These are phyloP conservation scores for Aspergillus clavatus DNA, from an alignment of 2,329 filamentous ascomycete genomes.

Conservation along the genomic window DNA sequence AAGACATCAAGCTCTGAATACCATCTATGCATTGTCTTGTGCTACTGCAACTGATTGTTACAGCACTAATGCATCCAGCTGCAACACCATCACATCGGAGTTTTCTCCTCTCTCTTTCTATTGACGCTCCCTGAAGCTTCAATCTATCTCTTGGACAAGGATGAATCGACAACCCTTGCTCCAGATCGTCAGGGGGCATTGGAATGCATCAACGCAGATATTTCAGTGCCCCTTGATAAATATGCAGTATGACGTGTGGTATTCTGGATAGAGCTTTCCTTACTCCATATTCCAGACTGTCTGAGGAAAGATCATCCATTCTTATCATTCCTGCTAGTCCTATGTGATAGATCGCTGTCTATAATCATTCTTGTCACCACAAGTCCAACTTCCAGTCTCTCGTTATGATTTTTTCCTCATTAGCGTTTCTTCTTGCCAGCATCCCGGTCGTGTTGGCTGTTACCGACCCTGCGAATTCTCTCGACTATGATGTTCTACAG, in stretches of 20 bases:
- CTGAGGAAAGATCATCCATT: not conserved
- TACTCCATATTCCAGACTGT: not conserved
- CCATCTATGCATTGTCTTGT: too few species aligned
- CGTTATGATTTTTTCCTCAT: not conserved
- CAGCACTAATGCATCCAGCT: not conserved
- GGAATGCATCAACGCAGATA: not conserved
- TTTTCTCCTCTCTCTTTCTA: not conserved
- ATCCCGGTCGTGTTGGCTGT: slow-evolving; percentile 10
- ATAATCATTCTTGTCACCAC: slow-evolving; percentile 1
- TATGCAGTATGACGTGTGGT: not conserved
- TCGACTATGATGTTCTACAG: slow-evolving; percentile 39
- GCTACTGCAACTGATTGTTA: not conserved
- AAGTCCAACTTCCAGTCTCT: not conserved
- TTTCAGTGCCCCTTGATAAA: not conserved
- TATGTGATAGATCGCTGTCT: not conserved
- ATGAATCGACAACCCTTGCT: not conserved
- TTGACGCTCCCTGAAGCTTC: not conserved
- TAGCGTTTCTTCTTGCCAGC: slow-evolving; percentile 4
- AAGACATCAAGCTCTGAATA: too few species aligned
- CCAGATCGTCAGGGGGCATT: not conserved
- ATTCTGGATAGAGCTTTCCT: not conserved
- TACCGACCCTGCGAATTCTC: slow-evolving; percentile 8
- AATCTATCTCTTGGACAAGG: not conserved
- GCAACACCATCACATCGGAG: not conserved
- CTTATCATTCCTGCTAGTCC: not conserved